Evolutionary conservation across 208 protist genomes (phyloP).

Genomic region (Crithidia thermophila): DNA sequence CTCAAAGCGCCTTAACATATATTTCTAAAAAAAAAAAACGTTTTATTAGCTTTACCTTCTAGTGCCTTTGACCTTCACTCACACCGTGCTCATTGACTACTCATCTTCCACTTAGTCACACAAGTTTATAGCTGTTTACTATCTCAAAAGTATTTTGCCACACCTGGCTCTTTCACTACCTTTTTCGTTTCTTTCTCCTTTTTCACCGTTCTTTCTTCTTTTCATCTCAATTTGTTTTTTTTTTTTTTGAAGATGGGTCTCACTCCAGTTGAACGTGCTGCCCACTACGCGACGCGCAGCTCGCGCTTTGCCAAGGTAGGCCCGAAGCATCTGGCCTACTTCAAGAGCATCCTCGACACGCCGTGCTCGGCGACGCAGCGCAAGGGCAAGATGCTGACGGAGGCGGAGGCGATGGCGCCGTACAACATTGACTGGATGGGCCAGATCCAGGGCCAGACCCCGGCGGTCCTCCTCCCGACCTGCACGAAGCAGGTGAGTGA

Average conservation of each 20-base stretch:
- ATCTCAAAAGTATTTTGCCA: too few relatives aligned
- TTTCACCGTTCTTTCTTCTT: constrained; percentile 17
- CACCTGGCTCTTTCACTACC: too few relatives aligned
- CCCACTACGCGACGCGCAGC: constrained; percentile 68
- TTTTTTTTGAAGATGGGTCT: constrained; percentile 24
- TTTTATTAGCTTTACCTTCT: too few relatives aligned
- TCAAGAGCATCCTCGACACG: constrained; percentile 47
- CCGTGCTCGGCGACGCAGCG: constrained; percentile 49
- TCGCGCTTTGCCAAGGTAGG: constrained; percentile 49
- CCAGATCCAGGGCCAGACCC: constrained; percentile 52
- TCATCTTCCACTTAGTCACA: not conserved
- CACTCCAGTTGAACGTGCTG: constrained; percentile 49
- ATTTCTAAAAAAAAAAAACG: too few relatives aligned
- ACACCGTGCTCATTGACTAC: too few relatives aligned
- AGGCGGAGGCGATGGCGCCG: constrained; percentile 42
- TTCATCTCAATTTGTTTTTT: constrained; percentile 11
- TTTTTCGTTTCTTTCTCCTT: constrained; percentile 19
- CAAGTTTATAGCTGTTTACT: too few relatives aligned
- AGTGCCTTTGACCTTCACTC: too few relatives aligned
- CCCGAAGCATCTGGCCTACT: constrained; percentile 49
- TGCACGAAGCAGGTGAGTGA: constrained; percentile 61
- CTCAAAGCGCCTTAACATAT: too few relatives aligned
- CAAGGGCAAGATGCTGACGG: constrained; percentile 52
- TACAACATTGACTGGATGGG: constrained; percentile 79
- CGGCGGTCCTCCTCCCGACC: constrained; percentile 64